Conservation (phyloP, 2,329 filamentous ascomycete genomes). For the Cladosporium velox region DNA sequence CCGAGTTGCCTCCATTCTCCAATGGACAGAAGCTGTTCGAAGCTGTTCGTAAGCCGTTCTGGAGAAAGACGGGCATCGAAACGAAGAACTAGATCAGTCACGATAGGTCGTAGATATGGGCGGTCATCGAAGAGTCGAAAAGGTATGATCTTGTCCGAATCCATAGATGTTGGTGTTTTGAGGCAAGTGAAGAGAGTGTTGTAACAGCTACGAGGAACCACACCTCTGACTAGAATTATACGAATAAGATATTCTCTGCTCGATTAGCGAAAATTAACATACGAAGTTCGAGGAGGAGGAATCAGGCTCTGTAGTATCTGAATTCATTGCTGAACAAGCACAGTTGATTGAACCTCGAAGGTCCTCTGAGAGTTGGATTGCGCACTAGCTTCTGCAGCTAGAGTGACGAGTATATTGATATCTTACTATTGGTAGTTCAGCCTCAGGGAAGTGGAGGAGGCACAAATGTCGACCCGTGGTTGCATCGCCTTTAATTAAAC, state of each 20-base stretch:
- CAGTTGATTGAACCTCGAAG: too few relatives aligned
- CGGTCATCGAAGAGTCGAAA: not conserved
- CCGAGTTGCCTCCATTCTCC: slow-evolving; percentile 22
- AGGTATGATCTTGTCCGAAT: slow-evolving; percentile 1
- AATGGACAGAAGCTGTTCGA: slow-evolving; percentile 22
- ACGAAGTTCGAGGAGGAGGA: not conserved
- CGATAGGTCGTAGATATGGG: slow-evolving; percentile 9
- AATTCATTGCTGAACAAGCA: too few relatives aligned
- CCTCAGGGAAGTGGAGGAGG: not conserved
- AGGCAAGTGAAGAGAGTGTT: not conserved
- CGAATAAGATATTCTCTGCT: not conserved
- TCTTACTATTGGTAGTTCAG: not conserved
- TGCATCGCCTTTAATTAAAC: not conserved
- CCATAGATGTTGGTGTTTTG: slow-evolving; percentile 1
- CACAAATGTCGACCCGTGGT: not conserved
- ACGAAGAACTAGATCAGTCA: slow-evolving; percentile 22
- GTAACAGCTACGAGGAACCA: not conserved
- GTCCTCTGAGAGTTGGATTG: not conserved
- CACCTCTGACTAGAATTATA: not conserved
- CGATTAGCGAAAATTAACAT: not conserved
- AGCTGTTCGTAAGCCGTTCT: slow-evolving; percentile 16
- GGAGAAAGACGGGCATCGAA: slow-evolving; percentile 26
- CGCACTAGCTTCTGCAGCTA: not conserved
- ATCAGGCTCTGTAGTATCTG: too few relatives aligned
- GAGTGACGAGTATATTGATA: not conserved